Conservation (phyloP, 2,329 filamentous ascomycete genomes). For the Cladosporium sp. region DNA sequence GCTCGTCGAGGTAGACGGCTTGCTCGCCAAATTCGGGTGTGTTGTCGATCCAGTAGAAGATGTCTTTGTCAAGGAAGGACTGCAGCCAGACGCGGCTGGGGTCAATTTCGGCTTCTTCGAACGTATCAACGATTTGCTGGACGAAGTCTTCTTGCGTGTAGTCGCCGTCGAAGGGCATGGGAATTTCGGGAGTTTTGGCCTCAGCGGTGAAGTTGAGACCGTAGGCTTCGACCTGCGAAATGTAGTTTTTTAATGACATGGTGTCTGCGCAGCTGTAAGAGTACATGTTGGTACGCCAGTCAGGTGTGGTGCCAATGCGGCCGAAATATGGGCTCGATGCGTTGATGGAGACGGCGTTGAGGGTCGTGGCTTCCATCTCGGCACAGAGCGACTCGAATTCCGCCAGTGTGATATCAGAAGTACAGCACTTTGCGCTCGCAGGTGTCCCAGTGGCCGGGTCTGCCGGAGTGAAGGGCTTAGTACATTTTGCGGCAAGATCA, state of each 20-base stretch:
- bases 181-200: slow-evolving; percentile 65
- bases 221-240: slow-evolving; percentile 54
- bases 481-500: slow-evolving; percentile 65
- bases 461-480: slow-evolving; percentile 58
- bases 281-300: slow-evolving; percentile 67
- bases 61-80: slow-evolving; percentile 56
- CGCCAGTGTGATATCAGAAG: slow-evolving; percentile 66
- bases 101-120: slow-evolving; percentile 54
- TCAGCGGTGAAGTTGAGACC: slow-evolving; percentile 64
- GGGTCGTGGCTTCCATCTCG: slow-evolving; percentile 68
- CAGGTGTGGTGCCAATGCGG: slow-evolving; percentile 46
- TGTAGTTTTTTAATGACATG: slow-evolving; percentile 62
- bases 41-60: slow-evolving; percentile 66
- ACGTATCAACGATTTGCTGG: slow-evolving; percentile 65
- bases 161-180: slow-evolving; percentile 65
- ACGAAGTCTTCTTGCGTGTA: slow-evolving; percentile 68
- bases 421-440: slow-evolving; percentile 69
- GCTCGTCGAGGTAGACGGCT: slow-evolving; percentile 66
- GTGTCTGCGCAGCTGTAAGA: slow-evolving; percentile 61
- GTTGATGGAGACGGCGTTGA: slow-evolving; percentile 61
- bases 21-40: slow-evolving; percentile 62
- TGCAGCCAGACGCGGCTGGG: slow-evolving; percentile 61
- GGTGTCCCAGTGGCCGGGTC: slow-evolving; percentile 25
- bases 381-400: slow-evolving; percentile 69
- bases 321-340: slow-evolving; percentile 56